These are phyloP conservation scores for Pseudomonodictys pantanalensis DNA, from an alignment of 495 filamentous ascomycete genomes.

Conservation along the genomic window DNA sequence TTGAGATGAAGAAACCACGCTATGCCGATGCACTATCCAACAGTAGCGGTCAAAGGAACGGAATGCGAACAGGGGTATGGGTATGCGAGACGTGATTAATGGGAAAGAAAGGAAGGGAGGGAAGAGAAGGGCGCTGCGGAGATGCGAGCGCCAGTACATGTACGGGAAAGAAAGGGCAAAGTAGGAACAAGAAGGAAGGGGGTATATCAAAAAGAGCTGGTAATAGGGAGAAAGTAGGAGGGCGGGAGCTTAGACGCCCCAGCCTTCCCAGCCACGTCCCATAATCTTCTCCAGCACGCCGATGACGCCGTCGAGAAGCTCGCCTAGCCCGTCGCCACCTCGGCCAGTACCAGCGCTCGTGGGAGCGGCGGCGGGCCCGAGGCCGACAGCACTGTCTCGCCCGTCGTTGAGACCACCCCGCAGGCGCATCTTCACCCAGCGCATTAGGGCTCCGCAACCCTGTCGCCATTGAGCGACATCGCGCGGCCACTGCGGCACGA, in stretches of 20 bases:
- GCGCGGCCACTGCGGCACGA: conserved; percentile 19
- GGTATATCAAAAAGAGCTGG: not conserved
- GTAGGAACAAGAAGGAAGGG: not conserved
- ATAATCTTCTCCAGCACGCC: conserved; percentile 29
- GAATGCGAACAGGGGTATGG: not conserved
- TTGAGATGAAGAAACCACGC: conserved; percentile 8
- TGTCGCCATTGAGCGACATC: conserved; percentile 33
- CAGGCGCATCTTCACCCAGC: conserved; percentile 35
- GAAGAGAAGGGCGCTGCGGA: not conserved
- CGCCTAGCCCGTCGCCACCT: conserved; percentile 27
- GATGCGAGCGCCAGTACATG: not conserved
- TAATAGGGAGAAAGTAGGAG: not conserved
- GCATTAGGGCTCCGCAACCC: conserved; percentile 25
- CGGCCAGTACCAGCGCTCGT: conserved; percentile 23
- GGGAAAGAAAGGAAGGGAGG: not conserved
- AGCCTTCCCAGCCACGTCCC: conserved; percentile 28
- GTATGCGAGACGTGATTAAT: not conserved
- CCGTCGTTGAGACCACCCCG: conserved; percentile 21
- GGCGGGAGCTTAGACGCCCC: conserved; percentile 13
- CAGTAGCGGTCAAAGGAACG: conserved; percentile 14
- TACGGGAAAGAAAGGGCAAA: not conserved
- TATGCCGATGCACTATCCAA: conserved; percentile 33
- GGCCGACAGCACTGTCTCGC: conserved; percentile 18
- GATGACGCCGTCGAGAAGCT: conserved; percentile 28
- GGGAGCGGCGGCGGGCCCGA: not conserved